Base-by-base conservation (phyloP, 2,329 filamentous ascomycete genomes). In the Neopestalotiopsis clavispora region DNA sequence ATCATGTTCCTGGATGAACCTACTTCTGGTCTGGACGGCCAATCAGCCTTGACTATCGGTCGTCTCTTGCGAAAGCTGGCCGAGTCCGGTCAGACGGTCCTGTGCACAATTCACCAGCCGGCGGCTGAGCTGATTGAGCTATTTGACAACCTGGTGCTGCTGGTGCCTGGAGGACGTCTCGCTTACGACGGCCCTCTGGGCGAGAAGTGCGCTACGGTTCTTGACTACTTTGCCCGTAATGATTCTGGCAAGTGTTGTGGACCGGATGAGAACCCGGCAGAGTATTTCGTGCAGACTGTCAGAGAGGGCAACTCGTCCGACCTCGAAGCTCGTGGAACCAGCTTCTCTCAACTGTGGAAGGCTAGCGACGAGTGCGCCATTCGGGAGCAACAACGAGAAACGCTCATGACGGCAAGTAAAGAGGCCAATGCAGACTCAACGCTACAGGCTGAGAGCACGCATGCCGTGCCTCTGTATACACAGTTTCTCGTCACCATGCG, bases 1-100 rank as follows among this genome's bases (percentile, higher is more conserved):
- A 80, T 91, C 4, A 84, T 91, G 73, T 91, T 91, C 75, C 79
- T 91, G 17, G 89, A 92, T 67, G 90, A 91, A 73, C 85, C 85
- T 0, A 87, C 85, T 0, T 89, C 86, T 2, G 88, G 88, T 9
- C 84, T 90, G 9, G 88, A 90, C 71, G 85, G 84, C 0, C 84
- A 86, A 56, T 84, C 87, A 5, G 86, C 88, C 0, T 90, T 87
- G 71, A 88, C 89, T 71, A 90, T 91, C 70, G 83, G 90, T 3
- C 84, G 87, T 0, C 89, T 91, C 71, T 78, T 91, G 10, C 84
- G 87, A 4, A 90, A 90, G 73, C 81, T 91, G 1, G 87, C 89
- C 0, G 86, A 89, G 23, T 83, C 84, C 1, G 88, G 88, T 0
- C 88, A 90, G 70, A 86, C 87, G 1, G 20, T 58, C 14, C 17